Conservation (phyloP, 202 grass and related monocot species). For the Cymbopogon flexuosus region DNA sequence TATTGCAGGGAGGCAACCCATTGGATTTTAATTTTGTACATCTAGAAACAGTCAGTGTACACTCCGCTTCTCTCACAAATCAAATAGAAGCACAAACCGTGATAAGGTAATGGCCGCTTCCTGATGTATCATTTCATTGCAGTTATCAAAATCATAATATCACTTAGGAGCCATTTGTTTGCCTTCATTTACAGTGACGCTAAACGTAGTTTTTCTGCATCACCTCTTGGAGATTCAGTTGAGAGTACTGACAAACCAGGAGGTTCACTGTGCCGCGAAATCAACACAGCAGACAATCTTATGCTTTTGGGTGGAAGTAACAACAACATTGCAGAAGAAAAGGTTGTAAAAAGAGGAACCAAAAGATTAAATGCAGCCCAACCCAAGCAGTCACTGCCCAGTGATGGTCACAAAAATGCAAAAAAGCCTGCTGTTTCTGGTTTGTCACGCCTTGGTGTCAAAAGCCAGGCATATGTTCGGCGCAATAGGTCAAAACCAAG, state of each 20-base stretch:
- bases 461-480: conserved; percentile 68
- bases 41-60: conserved; percentile 62
- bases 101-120: conserved; percentile 54
- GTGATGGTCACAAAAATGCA: conserved; percentile 45
- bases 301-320: conserved; percentile 65
- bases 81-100: conserved; percentile 54
- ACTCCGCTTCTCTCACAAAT: conserved; percentile 75
- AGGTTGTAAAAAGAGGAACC: conserved; percentile 48
- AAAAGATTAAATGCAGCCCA: conserved; percentile 52
- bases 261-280: conserved; percentile 47
- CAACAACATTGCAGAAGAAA: conserved; percentile 41
- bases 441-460: conserved; percentile 60
- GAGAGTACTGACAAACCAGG: conserved; percentile 75
- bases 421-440: conserved; percentile 62
- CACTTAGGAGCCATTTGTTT: conserved; percentile 18
- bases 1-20: conserved; percentile 79
- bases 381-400: conserved; percentile 41
- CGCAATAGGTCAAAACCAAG: conserved; percentile 59
- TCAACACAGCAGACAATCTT: conserved; percentile 75
- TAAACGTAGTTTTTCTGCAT: conserved; percentile 80
- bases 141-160: conserved; percentile 18
- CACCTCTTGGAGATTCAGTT: conserved; percentile 62
- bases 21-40: conserved; percentile 83
- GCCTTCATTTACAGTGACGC: conserved; percentile 57
- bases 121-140: conserved; percentile 19